phyloP scores from a whole-genome alignment of 345 rosid species.

The Excoecaria cochinchinensis region DNA sequence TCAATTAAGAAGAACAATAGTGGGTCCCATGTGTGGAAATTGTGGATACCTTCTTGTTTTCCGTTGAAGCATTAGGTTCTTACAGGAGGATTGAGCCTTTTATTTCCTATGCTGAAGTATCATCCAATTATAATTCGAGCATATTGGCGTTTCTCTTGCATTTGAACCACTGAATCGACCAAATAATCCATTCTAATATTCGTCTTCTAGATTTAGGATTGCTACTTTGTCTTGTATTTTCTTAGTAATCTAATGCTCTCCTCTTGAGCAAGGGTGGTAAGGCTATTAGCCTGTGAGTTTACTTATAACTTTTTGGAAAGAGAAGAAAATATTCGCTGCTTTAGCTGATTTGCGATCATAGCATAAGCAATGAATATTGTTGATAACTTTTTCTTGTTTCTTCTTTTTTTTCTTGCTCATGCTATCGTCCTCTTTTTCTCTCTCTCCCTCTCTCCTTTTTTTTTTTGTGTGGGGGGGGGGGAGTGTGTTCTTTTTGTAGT shows the following conservation, averaged over 20 bases:
- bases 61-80: not conserved
- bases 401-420: not conserved
- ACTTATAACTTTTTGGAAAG: not conserved
- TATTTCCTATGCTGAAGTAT: too few relatives aligned
- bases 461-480: too few relatives aligned
- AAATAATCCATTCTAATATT: not conserved
- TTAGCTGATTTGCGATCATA: not conserved
- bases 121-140: not conserved
- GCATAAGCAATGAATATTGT: not conserved
- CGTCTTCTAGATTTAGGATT: not conserved
- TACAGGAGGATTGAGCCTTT: not conserved
- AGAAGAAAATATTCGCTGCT: not conserved
- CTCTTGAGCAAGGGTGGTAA: not conserved
- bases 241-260: not conserved
- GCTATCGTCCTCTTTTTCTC: not conserved
- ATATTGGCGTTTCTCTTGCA: not conserved
- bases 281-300: not conserved
- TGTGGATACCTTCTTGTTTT: not conserved
- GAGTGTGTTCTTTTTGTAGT: not conserved
- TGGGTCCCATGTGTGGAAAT: not conserved
- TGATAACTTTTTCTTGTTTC: not conserved
- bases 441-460: not conserved
- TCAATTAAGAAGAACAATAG: slow-evolving; percentile 1
- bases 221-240: not conserved
- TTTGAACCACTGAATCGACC: not conserved